Conservation (phyloP, 257 asterid species). For the Lycium barbarum region DNA sequence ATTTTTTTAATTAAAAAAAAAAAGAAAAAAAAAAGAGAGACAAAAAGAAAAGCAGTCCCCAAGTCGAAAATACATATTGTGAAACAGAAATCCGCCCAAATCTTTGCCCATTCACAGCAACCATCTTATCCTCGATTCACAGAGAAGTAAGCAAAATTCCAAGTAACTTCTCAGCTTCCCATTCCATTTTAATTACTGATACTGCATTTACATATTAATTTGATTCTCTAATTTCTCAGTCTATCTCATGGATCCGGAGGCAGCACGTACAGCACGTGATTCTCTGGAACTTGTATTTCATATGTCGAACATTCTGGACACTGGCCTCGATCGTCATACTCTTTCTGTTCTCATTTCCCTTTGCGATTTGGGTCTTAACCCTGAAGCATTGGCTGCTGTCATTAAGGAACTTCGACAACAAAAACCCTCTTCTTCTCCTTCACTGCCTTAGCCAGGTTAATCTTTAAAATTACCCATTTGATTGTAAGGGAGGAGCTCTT, state of each 20-base stretch:
- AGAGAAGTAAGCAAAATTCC: not conserved
- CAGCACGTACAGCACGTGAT: constrained; percentile 78
- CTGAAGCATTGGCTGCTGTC: constrained; percentile 77
- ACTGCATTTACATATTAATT: not conserved
- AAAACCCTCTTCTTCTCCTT: constrained; percentile 28
- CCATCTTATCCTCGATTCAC: not conserved
- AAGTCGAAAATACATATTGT: not conserved
- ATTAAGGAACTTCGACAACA: constrained; percentile 76
- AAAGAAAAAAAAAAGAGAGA: too few relatives aligned
- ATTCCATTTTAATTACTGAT: not conserved
- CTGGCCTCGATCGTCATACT: constrained; percentile 88
- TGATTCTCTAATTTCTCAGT: not conserved
- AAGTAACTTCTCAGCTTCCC: not conserved
- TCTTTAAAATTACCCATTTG: not conserved
- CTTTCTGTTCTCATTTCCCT: constrained; percentile 76
- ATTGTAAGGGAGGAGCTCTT: not conserved
- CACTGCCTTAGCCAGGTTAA: constrained; percentile 27
- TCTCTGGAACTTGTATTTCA: constrained; percentile 78
- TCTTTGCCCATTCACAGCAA: not conserved
- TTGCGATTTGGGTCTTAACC: constrained; percentile 78
- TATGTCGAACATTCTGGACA: constrained; percentile 83
- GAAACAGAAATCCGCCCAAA: not conserved
- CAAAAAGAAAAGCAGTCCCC: not conserved
- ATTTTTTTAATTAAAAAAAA: too few relatives aligned
- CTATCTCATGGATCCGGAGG: constrained; percentile 64